Evolutionary conservation across 495 filamentous ascomycete genomes (phyloP), one percentile per base, ranked within the genome.

Genomic region (Astrothelium subdiscretum): DNA sequence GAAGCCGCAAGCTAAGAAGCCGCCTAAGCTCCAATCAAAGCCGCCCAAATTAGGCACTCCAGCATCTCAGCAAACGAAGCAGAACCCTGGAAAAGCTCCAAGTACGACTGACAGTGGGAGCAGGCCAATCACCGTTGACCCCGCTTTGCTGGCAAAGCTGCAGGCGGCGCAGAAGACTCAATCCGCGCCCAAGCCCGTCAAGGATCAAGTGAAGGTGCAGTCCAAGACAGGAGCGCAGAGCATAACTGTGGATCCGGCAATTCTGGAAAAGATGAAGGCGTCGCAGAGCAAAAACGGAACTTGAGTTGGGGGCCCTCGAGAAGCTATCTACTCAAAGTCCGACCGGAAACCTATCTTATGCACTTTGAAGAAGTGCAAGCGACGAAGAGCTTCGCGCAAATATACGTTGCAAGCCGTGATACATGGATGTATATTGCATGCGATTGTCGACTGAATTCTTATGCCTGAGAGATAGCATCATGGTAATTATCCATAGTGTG

Each of bases 1-100:
- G 27, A 67, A 3, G 65, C 66, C 40, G 32, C 66, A 57, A 29
- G 24, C 48, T 54, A 67, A 65, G 0, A 60, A 66, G 42, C 65
- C 67, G 0, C 12, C 64, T 6, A 65, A 67, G 31, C 62, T 69
- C 35, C 64, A 69, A 26, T 52, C 44, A 20, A 0, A 63, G 3
- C 15, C 66, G 0, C 27, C 10, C 10, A 63, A 66, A 20, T 52
- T 69, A 6, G 59, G 59, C 13, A 43, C 52, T 32, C 67, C 64
- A 62, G 48, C 59, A 62, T 27, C 62, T 60, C 31, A 60, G 52
- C 48, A 26, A 29, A 27, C 24, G 11, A 29, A 67, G 40, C 10
- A 42, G 3, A 22, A 32, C 24, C 18, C 62, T 12, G 62, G 32
- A 38, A 64, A 66, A 43, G 12, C 54, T 11, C 15, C 2, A 2